These are phyloP conservation scores for Pelomyxa schiedti DNA, from an alignment of 78 protist species.

Conservation along the genomic window DNA sequence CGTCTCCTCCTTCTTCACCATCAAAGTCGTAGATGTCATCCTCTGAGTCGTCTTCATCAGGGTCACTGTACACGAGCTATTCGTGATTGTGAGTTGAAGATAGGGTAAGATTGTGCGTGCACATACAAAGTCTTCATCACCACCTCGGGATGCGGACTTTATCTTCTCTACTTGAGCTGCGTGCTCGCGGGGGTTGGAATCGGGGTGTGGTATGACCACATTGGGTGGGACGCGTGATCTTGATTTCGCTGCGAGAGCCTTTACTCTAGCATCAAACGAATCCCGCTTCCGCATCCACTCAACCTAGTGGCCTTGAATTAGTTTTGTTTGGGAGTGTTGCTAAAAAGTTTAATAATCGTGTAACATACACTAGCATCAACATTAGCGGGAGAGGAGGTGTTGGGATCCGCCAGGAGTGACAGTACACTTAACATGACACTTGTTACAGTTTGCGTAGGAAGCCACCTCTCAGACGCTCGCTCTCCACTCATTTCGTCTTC, in stretches of 20 bases:
- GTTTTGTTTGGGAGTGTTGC: too few species aligned
- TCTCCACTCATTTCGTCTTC: constrained; percentile 26
- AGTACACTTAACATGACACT: constrained; percentile 35
- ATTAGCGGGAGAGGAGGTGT: constrained; percentile 46
- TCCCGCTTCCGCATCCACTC: background rate
- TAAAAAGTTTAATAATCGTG: too few species aligned
- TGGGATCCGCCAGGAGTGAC: constrained; percentile 40
- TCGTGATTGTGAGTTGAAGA: too few species aligned
- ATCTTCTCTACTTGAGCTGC: constrained; percentile 32
- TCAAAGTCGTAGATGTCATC: too few species aligned
- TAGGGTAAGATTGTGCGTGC: too few species aligned
- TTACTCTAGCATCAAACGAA: background rate
- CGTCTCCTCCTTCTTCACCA: too few species aligned
- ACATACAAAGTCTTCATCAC: too few species aligned
- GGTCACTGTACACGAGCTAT: too few species aligned
- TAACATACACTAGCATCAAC: constrained; percentile 36
- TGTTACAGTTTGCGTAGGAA: constrained; percentile 26
- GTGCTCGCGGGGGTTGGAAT: constrained; percentile 44
- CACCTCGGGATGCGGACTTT: too few species aligned
- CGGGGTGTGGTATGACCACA: constrained; percentile 47
- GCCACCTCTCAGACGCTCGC: constrained; percentile 41
- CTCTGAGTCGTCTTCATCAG: too few species aligned
- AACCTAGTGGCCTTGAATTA: too few species aligned
- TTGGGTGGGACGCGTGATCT: constrained; percentile 20
- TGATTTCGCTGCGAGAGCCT: constrained; percentile 17